Conservation (phyloP, 1,284 basidiomycete species). For the Stygiomarasmius scandens region DNA sequence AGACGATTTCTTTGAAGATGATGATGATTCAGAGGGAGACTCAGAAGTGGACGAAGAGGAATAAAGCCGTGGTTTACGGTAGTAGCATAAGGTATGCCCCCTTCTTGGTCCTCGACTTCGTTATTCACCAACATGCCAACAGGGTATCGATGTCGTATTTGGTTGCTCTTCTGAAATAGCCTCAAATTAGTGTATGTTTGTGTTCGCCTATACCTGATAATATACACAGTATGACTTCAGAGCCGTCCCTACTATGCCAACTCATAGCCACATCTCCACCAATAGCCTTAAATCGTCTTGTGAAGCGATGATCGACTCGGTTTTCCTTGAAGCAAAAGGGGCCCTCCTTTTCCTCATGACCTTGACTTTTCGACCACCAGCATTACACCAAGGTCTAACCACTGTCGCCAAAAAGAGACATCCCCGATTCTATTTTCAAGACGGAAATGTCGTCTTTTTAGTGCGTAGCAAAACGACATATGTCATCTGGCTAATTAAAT, state of each 20-base stretch:
- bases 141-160: constrained; percentile 18
- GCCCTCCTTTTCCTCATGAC: neutral
- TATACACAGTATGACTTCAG: neutral
- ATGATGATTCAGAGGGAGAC: neutral
- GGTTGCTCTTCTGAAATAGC: too few relatives aligned
- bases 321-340: too few relatives aligned
- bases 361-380: neutral
- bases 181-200: too few relatives aligned
- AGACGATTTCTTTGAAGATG: constrained; percentile 53
- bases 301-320: neutral
- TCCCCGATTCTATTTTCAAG: constrained; percentile 27
- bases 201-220: constrained; percentile 10
- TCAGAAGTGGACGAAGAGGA: constrained; percentile 3
- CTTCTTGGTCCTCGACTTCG: too few relatives aligned
- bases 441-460: constrained; percentile 27
- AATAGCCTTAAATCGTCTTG: constrained; percentile 21
- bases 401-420: constrained; percentile 10
- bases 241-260: neutral
- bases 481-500: constrained; percentile 12
- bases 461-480: constrained; percentile 45
- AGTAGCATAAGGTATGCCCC: neutral
- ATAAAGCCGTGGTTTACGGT: neutral
- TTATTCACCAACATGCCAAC: too few relatives aligned
- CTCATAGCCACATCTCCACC: neutral
- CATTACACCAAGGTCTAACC: neutral